Base-by-base conservation (phyloP, 2,329 filamentous ascomycete genomes). In the Dactylellina parvicollis region DNA sequence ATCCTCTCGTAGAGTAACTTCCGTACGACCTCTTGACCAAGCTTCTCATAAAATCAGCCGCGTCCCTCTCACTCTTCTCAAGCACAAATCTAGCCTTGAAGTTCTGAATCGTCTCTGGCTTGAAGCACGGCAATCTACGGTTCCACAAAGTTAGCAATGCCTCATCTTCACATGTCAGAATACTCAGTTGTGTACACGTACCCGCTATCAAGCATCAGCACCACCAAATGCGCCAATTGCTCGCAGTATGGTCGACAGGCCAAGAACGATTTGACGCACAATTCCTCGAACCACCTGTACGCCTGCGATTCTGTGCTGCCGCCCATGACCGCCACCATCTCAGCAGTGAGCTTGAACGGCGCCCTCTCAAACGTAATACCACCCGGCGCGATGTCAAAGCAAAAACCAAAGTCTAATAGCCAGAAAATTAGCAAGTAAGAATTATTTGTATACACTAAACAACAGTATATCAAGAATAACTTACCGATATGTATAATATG, bases 241-340 rank as follows among this genome's bases (percentile, higher is more conserved):
- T 95, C 91, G 74, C 89, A 89, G 80, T 98, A 91, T 76, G 91
- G 92, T 9, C 95, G 86, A 38, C 88, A 89, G 3, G 93, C 94
- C 42, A 99, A 84, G 85, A 97, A 99, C 0, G 93, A 90, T 83
- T 99, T 99, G 80, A 99, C 86, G 78, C 92, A 96, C 38, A 99
- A 86, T 80, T 97, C 94, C 82, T 99, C 95, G 78, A 99, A 99
- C 87, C 92, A 95, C 76, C 89, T 89, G 84, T 96, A 99, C 12
- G 92, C 85, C 81, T 98, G 94, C 57, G 93, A 91, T 42, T 90
- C 88, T 2, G 88, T 90, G 61, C 86, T 89, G 70, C 93, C 93
- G 59, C 95, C 94, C 94, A 99, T 98, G 77, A 99, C 95, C n/a
- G 93, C 92, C 71, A 99, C 86, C 96, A 99, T 99, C 80, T 99